These are phyloP conservation scores for Kregervanrija pseudodelftensis DNA, from an alignment of 805 yeast genomes.

Conservation along the genomic window DNA sequence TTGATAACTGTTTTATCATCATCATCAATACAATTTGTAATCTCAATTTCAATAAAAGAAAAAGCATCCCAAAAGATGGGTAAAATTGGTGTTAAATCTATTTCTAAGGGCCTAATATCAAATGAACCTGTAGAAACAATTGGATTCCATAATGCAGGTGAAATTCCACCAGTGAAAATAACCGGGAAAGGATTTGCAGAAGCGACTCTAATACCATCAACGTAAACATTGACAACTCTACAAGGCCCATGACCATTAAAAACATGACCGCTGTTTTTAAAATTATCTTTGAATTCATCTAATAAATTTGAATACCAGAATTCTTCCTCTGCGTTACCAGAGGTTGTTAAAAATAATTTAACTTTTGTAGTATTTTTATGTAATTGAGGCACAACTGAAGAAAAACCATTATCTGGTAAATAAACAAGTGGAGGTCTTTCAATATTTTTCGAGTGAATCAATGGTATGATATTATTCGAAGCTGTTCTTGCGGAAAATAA, in stretches of 20 bases:
- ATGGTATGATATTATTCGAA: conserved; percentile 34
- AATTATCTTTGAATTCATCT: conserved; percentile 38
- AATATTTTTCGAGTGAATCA: conserved; percentile 21
- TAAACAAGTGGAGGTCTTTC: conserved; percentile 38
- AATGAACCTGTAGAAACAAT: conserved; percentile 68
- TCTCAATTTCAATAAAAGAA: conserved; percentile 35
- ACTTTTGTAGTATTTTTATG: conserved; percentile 53
- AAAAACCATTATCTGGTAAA: conserved; percentile 35
- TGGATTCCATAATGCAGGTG: conserved; percentile 78
- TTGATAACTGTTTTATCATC: conserved; percentile 18
- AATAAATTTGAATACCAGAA: conserved; percentile 68
- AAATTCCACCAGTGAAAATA: conserved; percentile 73
- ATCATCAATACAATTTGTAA: conserved; percentile 47
- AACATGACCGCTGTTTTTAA: conserved; percentile 31
- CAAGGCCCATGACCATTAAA: conserved; percentile 64
- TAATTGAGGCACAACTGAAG: conserved; percentile 37
- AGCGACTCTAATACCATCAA: conserved; percentile 54
- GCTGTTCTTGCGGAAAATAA: conserved; percentile 28
- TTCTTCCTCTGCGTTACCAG: conserved; percentile 78
- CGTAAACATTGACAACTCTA: conserved; percentile 55
- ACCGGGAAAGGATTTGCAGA: conserved; percentile 64
- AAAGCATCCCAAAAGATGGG: conserved; percentile 57
- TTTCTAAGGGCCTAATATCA: conserved; percentile 61
- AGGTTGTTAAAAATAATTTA: conserved; percentile 50
- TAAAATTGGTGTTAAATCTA: conserved; percentile 64